phyloP scores from a whole-genome alignment of 2,329 filamentous ascomycete species.

The Pseudocercospora macadamiae region DNA sequence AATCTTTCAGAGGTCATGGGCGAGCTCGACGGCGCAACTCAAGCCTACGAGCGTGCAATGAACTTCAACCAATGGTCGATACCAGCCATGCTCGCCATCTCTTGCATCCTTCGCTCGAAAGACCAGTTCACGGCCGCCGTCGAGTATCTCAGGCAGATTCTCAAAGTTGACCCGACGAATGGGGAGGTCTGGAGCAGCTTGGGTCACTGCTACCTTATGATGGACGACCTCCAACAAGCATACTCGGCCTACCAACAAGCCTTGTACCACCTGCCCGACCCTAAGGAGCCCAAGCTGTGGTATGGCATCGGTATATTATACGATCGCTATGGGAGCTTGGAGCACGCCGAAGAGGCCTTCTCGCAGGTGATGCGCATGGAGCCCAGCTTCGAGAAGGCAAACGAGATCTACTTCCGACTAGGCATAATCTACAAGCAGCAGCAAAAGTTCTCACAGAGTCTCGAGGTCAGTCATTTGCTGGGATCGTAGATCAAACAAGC shows the following conservation, averaged over 20 bases:
- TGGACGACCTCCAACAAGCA: conserved; percentile 95
- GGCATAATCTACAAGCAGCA: conserved; percentile 99
- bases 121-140: conserved; percentile 94
- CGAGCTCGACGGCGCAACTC: conserved; percentile 84
- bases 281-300: conserved; percentile 98
- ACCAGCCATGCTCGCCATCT: conserved; percentile 90
- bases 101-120: conserved; percentile 84
- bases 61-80: conserved; percentile 86
- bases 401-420: conserved; percentile 97
- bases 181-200: conserved; percentile 97
- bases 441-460: conserved; percentile 86
- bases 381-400: conserved; percentile 95
- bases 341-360: conserved; percentile 97
- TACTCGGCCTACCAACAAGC: conserved; percentile 97
- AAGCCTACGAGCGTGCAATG: conserved; percentile 87
- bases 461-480: conserved; percentile 67
- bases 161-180: conserved; percentile 85
- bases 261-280: conserved; percentile 86
- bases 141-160: conserved; percentile 86
- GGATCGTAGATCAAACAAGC: conserved; percentile 5
- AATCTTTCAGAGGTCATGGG: conserved; percentile 85
- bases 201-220: conserved; percentile 98
- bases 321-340: conserved; percentile 91
- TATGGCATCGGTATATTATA: conserved; percentile 98
- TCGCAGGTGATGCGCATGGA: conserved; percentile 99